phyloP scores from a whole-genome alignment of 2,329 filamentous ascomycete genomes.

The Allantophomopsis cytisporea region DNA sequence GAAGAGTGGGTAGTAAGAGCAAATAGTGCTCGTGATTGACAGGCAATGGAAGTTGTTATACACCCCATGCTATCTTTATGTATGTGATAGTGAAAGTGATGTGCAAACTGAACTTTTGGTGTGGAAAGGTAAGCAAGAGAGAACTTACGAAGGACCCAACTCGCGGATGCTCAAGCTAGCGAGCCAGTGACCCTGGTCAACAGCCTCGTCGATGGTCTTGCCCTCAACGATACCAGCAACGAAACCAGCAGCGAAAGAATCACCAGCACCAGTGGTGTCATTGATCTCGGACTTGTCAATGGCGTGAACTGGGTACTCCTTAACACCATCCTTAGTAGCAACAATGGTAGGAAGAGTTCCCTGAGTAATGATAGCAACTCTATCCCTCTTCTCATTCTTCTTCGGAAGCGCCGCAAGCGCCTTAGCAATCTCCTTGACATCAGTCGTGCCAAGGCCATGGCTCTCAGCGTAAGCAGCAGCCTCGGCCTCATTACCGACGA shows the following conservation, averaged over 20 bases:
- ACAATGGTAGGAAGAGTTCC: constrained; percentile 85
- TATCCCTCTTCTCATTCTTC: constrained; percentile 73
- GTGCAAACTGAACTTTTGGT: background rate
- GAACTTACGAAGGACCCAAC: constrained; percentile 82
- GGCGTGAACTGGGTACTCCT: constrained; percentile 68
- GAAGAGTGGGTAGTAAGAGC: no score
- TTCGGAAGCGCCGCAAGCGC: constrained; percentile 80
- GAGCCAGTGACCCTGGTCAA: constrained; percentile 95
- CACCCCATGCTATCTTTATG: no score
- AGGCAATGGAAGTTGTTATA: no score
- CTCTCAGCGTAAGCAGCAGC: constrained; percentile 76
- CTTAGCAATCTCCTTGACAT: constrained; percentile 76
- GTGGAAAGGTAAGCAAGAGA: background rate
- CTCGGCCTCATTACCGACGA: constrained; percentile 96
- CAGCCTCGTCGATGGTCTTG: constrained; percentile 60
- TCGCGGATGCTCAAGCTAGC: constrained; percentile 89
- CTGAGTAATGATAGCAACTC: constrained; percentile 87
- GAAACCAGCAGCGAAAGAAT: constrained; percentile 93
- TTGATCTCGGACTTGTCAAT: constrained; percentile 71
- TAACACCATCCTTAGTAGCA: constrained; percentile 56
- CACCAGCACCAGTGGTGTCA: constrained; percentile 94
- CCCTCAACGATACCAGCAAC: constrained; percentile 78
- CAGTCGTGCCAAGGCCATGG: constrained; percentile 60
- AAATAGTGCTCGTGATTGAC: no score
- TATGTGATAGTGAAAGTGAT: background rate